Percentiles rank a stretch among this genome's conserved stretches.
Evolutionary conservation across 2,329 filamentous ascomycete species (phyloP).

Genomic region (Septoria petroselini): DNA sequence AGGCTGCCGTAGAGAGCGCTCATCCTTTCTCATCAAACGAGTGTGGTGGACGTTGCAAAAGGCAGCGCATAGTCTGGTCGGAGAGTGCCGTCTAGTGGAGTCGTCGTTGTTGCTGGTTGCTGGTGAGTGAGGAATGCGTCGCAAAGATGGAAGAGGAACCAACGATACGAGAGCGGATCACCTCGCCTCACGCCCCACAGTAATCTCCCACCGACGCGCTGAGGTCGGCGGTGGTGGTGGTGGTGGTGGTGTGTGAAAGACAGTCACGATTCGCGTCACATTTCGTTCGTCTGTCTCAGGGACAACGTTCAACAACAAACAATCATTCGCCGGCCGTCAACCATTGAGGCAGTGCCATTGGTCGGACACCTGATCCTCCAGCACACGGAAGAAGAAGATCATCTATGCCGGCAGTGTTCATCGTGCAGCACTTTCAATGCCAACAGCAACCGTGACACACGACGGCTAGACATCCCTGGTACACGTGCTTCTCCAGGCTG

Average conservation of each 20-base stretch:
- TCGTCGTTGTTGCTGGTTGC: neutral
- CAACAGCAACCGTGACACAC: conserved; percentile 5
- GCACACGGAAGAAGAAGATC: neutral
- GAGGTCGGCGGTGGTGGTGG: neutral
- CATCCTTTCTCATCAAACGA: conserved; percentile 22
- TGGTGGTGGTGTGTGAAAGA: too few relatives aligned
- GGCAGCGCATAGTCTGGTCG: conserved; percentile 9
- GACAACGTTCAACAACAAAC: neutral
- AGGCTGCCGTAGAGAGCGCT: conserved; percentile 32
- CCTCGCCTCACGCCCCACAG: too few relatives aligned
- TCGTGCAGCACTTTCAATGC: neutral
- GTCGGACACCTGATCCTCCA: neutral
- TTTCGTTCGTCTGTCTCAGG: neutral
- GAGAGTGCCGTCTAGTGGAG: neutral
- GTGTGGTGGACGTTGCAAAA: conserved; percentile 24
- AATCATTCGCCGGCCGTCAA: neutral
- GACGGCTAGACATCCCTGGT: conserved; percentile 3
- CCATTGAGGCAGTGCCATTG: neutral
- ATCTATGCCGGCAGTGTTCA: neutral
- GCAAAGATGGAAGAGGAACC: too few relatives aligned
- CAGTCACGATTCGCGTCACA: too few relatives aligned
- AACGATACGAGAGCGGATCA: too few relatives aligned
- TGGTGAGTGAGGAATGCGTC: neutral
- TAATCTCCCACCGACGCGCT: too few relatives aligned
- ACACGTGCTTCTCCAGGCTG: neutral